A percentile compares a stretch with the other conserved stretches of the same genome.
These are phyloP conservation scores for Emmonsiellopsis sp. DNA, from an alignment of 2,329 filamentous ascomycete genomes.

Conservation along the genomic window DNA sequence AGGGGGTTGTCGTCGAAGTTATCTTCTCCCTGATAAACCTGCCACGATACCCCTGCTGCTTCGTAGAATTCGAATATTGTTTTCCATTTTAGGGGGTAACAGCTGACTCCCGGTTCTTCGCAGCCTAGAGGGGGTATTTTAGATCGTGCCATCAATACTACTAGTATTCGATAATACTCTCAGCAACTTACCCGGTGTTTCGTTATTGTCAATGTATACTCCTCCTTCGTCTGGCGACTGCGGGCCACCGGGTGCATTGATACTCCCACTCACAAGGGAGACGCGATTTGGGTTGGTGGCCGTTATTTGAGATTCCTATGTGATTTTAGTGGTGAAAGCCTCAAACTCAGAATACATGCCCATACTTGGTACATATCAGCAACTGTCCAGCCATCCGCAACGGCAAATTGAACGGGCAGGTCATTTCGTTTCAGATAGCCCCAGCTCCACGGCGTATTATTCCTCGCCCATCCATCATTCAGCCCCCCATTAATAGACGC, in stretches of 20 bases:
- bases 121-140: slow-evolving; percentile 26
- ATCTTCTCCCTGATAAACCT: slow-evolving; percentile 41
- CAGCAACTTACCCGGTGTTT: slow-evolving; percentile 32
- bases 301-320: slow-evolving; percentile 40
- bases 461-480: slow-evolving; percentile 45
- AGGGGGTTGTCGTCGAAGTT: slow-evolving; percentile 48
- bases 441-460: slow-evolving; percentile 47
- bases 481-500: slow-evolving; percentile 41
- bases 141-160: background rate
- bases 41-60: slow-evolving; percentile 41
- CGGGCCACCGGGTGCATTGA: slow-evolving; percentile 42
- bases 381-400: slow-evolving; percentile 46
- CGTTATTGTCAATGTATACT: slow-evolving; percentile 43
- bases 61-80: slow-evolving; percentile 42
- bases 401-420: slow-evolving; percentile 45
- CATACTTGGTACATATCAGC: slow-evolving; percentile 47
- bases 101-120: slow-evolving; percentile 37
- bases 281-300: slow-evolving; percentile 47
- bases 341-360: too few relatives aligned
- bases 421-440: slow-evolving; percentile 43
- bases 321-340: background rate
- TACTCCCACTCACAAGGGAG: slow-evolving; percentile 41
- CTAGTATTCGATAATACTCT: background rate
- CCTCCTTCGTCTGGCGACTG: slow-evolving; percentile 35
- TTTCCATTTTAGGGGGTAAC: slow-evolving; percentile 47